These are phyloP conservation scores for Paramyrothecium roridum DNA, from an alignment of 2,329 filamentous ascomycete species.

Conservation along the genomic window DNA sequence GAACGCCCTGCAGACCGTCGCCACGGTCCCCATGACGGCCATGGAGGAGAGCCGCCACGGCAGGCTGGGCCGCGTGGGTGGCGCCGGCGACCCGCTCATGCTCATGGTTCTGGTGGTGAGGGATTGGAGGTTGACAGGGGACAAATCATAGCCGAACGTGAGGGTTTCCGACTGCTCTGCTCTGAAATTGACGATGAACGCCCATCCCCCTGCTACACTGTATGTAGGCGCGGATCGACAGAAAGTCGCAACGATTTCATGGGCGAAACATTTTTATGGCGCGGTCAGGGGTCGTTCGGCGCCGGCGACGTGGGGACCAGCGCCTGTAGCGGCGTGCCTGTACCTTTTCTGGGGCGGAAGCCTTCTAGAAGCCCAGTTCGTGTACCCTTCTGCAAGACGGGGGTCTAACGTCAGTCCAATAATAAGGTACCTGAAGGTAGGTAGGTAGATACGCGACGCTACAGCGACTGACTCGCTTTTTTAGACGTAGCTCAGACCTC, in stretches of 20 bases:
- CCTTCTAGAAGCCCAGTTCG: background rate
- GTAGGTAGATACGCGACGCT: background rate
- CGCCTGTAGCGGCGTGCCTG: background rate
- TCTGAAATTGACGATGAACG: too few species aligned
- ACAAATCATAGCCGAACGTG: background rate
- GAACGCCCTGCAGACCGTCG: slow-evolving; percentile 69
- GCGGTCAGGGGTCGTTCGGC: too few species aligned
- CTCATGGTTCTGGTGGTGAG: slow-evolving; percentile 3
- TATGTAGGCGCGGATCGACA: too few species aligned
- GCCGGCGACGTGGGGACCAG: too few species aligned
- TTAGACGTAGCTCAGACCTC: background rate
- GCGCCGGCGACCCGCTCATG: slow-evolving; percentile 14
- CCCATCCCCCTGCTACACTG: too few species aligned
- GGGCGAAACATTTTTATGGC: too few species aligned
- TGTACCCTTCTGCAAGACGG: too few species aligned
- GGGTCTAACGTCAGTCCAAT: too few species aligned
- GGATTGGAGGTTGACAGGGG: background rate
- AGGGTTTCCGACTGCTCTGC: too few species aligned
- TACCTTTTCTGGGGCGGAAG: background rate
- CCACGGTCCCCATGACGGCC: slow-evolving; percentile 70
- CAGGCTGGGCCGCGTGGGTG: slow-evolving; percentile 48
- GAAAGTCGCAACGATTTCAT: too few species aligned
- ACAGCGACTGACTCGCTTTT: background rate
- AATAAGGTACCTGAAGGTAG: too few species aligned
- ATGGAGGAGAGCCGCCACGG: slow-evolving; percentile 74